These are phyloP conservation scores for Silene noctiflora DNA, from an alignment of 179 eudicot genomes.

Conservation along the genomic window DNA sequence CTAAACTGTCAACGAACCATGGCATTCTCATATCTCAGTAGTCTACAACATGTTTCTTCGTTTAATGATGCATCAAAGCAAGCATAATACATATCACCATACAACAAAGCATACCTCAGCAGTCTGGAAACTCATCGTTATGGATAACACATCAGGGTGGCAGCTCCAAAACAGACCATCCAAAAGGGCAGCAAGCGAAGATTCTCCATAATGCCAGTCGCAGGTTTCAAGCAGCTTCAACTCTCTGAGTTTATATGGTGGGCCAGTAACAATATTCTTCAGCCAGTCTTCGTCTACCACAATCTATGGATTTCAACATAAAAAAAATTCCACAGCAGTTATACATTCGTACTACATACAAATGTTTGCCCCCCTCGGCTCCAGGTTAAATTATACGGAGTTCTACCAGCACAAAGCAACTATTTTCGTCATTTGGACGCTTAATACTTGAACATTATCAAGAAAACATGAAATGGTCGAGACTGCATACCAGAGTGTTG, in stretches of 20 bases:
- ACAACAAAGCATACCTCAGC: background rate
- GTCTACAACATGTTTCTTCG: too few relatives aligned
- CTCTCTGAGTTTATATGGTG: background rate
- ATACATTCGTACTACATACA: background rate
- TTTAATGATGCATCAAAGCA: too few relatives aligned
- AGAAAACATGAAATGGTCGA: background rate
- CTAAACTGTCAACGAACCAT: background rate
- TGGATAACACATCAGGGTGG: constrained; percentile 6
- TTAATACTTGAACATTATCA: background rate
- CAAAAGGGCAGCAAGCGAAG: background rate
- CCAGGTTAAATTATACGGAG: too few relatives aligned
- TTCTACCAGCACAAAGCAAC: too few relatives aligned
- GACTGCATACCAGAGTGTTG: background rate
- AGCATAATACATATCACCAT: background rate
- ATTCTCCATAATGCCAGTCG: background rate
- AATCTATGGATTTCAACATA: background rate
- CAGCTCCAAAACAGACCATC: constrained; percentile 14
- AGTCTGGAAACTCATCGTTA: background rate
- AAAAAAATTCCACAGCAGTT: background rate
- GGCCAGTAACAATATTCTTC: background rate
- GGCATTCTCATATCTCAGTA: too few relatives aligned
- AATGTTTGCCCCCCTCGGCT: background rate
- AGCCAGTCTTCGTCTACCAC: background rate
- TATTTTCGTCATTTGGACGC: background rate
- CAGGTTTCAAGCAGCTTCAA: background rate